Evolutionary conservation across 306 rosid genomes (phyloP).

Genomic region (Dalbergia oliveri): DNA sequence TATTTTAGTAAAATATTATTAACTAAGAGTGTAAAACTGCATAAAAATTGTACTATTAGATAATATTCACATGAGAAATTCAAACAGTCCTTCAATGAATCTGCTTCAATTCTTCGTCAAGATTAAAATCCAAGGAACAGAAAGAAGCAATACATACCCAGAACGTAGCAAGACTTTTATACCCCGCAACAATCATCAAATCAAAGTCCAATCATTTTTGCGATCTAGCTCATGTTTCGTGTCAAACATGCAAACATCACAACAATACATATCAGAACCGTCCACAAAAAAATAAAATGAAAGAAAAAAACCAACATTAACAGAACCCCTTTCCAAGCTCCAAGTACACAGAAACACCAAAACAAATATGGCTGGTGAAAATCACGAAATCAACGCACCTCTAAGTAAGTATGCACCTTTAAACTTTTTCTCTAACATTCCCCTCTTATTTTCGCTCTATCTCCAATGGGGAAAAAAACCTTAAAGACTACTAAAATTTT

Average conservation of each 20-base stretch:
- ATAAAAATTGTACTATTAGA: too few species aligned
- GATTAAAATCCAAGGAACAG: neutral
- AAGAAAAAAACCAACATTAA: too few species aligned
- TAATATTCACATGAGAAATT: neutral
- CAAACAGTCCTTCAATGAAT: constrained; percentile 9
- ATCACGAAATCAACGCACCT: constrained; percentile 54
- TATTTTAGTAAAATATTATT: too few species aligned
- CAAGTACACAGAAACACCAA: neutral
- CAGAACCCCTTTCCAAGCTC: neutral
- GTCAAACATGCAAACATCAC: neutral
- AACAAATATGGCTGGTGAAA: neutral
- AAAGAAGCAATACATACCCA: neutral
- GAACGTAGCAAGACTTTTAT: neutral
- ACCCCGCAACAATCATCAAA: too few species aligned
- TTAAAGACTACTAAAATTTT: too few species aligned
- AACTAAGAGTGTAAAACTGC: too few species aligned
- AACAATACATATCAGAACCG: neutral
- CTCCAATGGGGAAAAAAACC: too few species aligned
- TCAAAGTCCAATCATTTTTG: neutral
- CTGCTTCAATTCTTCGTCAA: neutral
- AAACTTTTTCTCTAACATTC: neutral
- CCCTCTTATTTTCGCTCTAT: neutral
- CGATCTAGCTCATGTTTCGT: neutral
- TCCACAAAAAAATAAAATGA: neutral
- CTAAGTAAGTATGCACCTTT: constrained; percentile 61